Percentiles rank a stretch among this genome's conserved stretches.
phyloP scores from a whole-genome alignment of 164 flowering plant species.

The Protea cynaroides region DNA sequence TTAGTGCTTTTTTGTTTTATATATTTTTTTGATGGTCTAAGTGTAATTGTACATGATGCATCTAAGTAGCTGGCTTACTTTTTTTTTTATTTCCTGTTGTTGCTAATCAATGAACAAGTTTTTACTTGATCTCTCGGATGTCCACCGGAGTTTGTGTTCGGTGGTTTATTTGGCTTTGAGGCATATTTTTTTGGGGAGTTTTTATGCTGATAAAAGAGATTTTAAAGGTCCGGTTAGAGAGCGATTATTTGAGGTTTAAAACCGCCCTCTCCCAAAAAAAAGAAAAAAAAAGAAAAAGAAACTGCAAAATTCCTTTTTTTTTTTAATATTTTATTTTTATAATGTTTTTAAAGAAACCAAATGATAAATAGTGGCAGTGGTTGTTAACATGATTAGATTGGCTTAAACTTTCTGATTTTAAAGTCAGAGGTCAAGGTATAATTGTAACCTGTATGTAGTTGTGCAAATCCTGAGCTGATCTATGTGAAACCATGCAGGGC shows the following conservation, averaged over 20 bases:
- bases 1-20: background rate
- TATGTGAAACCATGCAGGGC: slow-evolving; percentile 12
- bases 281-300: no score
- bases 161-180: background rate
- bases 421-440: no score
- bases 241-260: no score
- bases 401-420: background rate
- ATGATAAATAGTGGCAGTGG: background rate
- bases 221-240: no score
- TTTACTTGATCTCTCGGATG: background rate
- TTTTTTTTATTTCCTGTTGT: background rate
- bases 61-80: background rate
- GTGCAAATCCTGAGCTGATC: background rate
- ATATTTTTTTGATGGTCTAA: background rate
- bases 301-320: no score
- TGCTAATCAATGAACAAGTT: no score
- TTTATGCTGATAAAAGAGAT: background rate
- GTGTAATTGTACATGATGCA: background rate
- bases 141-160: background rate
- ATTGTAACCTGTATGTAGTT: background rate
- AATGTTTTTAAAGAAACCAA: background rate
- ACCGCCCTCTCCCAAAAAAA: no score
- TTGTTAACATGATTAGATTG: background rate
- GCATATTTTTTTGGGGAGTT: background rate
- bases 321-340: no score